Conservation (phyloP, 2,329 filamentous ascomycete genomes). For the Emergomyces pasteurianus region DNA sequence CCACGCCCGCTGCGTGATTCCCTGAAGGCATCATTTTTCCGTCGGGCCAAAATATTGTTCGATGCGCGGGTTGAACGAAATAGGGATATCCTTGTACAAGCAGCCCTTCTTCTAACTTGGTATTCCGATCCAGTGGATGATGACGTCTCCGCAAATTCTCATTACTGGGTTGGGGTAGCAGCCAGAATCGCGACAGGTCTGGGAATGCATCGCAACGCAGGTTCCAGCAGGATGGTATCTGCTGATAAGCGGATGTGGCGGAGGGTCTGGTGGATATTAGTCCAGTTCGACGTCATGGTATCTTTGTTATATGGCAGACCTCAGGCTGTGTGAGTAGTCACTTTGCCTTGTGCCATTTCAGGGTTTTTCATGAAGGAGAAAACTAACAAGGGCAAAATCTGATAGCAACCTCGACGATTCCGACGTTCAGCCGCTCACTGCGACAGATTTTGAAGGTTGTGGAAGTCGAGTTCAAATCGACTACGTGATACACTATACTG, state of each 20-base stretch:
- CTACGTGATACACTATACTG: constrained; percentile 38
- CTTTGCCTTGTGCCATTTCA: background rate
- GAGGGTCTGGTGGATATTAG: constrained; percentile 33
- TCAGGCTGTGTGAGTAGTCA: constrained; percentile 34
- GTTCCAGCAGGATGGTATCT: constrained; percentile 29
- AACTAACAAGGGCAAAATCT: constrained; percentile 2
- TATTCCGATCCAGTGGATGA: constrained; percentile 42
- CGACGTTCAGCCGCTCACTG: constrained; percentile 36
- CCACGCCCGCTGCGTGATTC: constrained; percentile 31
- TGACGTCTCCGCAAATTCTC: constrained; percentile 43
- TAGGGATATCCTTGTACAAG: constrained; percentile 43
- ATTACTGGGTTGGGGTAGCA: constrained; percentile 43
- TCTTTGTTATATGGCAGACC: constrained; percentile 40
- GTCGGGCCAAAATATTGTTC: constrained; percentile 42
- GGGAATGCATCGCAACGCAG: constrained; percentile 41
- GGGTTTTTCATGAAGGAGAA: background rate
- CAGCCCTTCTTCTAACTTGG: constrained; percentile 44
- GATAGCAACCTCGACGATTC: constrained; percentile 38
- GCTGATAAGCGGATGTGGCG: constrained; percentile 34
- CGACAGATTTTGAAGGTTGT: constrained; percentile 37
- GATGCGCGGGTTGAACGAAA: constrained; percentile 44
- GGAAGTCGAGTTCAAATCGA: constrained; percentile 33
- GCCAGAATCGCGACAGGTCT: constrained; percentile 41
- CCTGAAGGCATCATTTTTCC: constrained; percentile 39
- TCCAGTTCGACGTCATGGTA: constrained; percentile 34